Evolutionary conservation across 192 early-diverging fungal genomes (phyloP), one percentile per base, ranked within the genome.

Genomic region (Linnemannia zychae): DNA sequence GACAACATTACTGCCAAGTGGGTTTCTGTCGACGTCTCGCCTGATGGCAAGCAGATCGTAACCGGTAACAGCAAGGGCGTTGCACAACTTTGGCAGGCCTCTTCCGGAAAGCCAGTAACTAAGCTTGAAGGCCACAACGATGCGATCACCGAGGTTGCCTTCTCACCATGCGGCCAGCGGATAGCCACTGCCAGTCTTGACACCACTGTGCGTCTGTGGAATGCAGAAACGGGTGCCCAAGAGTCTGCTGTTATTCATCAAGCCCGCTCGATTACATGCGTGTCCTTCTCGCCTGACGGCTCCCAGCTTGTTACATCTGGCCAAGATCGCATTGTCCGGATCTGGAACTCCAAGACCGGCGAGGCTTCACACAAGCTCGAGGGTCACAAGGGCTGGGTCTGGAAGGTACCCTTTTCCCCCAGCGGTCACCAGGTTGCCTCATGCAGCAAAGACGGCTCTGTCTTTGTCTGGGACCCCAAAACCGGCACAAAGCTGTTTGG

Each of bases 101-200:
- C 28, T 13, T 9, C 72, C 7, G 48, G 72, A 18, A 36, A 28
- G n/a, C 28, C 7, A 22, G 50, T 0, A 3, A 6, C 33, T 11
- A 20, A 22, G 31, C 50, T 73, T 31, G 34, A 12, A 12, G 94
- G 97, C 9, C 98, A 99, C 72, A 93, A 88, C 1, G 92, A 94
- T 77, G 97, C 96, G 95, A 97, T 99, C 2, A 91, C 97, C 71
- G 90, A 87, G 24, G 93, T 99, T 47, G 92, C 95, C 7, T 99
- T 96, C 96, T 94, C 97, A 22, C 97, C 98, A 28, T 92, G 98
- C 82, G 95, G 94, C 11, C 84, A 88, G 75, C 82, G 89, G 4
- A 89, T 99, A 74, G 96, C 95, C 13, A 96, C 96, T 4, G 98
- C 97, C 33, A 90, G 96, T 57, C 96, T 97, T 95, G 98, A 99